Percentiles rank a stretch among this genome's conserved stretches.
These are phyloP conservation scores for Cudoniella acicularis DNA, from an alignment of 495 filamentous ascomycete species.

Conservation along the genomic window DNA sequence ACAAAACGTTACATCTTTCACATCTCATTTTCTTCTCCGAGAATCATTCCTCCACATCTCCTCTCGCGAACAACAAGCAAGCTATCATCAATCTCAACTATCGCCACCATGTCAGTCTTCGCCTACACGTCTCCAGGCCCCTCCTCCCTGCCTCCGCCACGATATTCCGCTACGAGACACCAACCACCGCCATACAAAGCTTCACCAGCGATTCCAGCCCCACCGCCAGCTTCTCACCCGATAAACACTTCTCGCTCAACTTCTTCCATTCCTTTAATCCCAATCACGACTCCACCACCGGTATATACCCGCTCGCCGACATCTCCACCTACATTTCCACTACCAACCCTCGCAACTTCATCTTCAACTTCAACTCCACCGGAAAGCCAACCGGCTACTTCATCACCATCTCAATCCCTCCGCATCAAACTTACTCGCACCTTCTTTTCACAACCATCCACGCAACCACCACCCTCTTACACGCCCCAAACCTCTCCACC, in stretches of 20 bases:
- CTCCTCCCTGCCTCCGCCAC: conserved; percentile 24
- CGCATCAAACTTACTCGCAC: conserved; percentile 14
- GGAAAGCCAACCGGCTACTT: background rate
- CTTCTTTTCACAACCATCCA: conserved; percentile 29
- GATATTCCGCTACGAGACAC: background rate
- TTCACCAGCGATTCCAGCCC: no score
- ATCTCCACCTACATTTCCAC: background rate
- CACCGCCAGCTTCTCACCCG: background rate
- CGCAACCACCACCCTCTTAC: conserved; percentile 24
- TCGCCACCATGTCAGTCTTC: background rate
- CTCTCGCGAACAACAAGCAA: no score
- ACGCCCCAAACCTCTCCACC: background rate
- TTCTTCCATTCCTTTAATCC: background rate
- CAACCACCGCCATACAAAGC: background rate
- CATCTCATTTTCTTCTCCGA: background rate
- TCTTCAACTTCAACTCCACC: background rate
- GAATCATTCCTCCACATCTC: no score
- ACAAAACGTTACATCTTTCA: background rate
- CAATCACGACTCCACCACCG: background rate
- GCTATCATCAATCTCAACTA: no score
- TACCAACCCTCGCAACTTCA: background rate
- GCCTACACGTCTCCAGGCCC: background rate
- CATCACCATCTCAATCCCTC: conserved; percentile 15
- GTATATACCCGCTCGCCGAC: background rate
- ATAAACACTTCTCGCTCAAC: background rate